Percentiles rank a stretch among this genome's conserved stretches.
phyloP scores from a whole-genome alignment of 768 basidiomycete genomes.

The Exidia glandulosa region DNA sequence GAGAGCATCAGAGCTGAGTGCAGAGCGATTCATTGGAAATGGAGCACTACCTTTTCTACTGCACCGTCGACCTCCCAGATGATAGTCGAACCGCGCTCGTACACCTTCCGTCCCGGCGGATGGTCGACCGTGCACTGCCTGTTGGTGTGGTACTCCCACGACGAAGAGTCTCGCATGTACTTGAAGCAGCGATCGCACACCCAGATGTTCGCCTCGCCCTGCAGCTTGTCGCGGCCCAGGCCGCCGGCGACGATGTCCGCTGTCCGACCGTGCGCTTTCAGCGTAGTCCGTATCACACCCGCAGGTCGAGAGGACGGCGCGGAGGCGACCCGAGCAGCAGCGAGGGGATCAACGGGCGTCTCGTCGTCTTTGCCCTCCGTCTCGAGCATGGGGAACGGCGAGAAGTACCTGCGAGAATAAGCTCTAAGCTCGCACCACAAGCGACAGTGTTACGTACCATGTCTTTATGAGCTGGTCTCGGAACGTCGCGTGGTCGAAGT shows the following conservation, averaged over 20 bases:
- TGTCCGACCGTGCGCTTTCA: constrained; percentile 50
- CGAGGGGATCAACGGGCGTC: background rate
- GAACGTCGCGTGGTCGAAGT: constrained; percentile 81
- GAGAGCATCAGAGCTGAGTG: background rate
- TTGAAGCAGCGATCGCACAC: constrained; percentile 95
- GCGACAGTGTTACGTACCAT: constrained; percentile 43
- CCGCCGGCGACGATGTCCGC: constrained; percentile 63
- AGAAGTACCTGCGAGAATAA: constrained; percentile 63
- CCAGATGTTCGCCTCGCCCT: constrained; percentile 46
- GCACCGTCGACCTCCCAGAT: constrained; percentile 97
- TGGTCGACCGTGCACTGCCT: constrained; percentile 53
- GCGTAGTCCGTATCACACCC: constrained; percentile 29
- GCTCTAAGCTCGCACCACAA: background rate
- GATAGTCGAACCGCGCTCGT: constrained; percentile 75
- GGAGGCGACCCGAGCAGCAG: background rate
- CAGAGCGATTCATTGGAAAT: background rate
- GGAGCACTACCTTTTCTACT: constrained; percentile 54
- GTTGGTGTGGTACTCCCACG: constrained; percentile 36
- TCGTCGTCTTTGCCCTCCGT: constrained; percentile 44
- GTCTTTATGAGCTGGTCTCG: constrained; percentile 81
- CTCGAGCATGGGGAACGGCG: constrained; percentile 77
- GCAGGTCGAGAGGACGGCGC: background rate
- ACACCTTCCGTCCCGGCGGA: constrained; percentile 86
- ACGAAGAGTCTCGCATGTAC: constrained; percentile 70
- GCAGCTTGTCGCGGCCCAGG: constrained; percentile 33